These are phyloP conservation scores for Metschnikowia kofuensis DNA, from an alignment of 805 yeast species.

Conservation along the genomic window DNA sequence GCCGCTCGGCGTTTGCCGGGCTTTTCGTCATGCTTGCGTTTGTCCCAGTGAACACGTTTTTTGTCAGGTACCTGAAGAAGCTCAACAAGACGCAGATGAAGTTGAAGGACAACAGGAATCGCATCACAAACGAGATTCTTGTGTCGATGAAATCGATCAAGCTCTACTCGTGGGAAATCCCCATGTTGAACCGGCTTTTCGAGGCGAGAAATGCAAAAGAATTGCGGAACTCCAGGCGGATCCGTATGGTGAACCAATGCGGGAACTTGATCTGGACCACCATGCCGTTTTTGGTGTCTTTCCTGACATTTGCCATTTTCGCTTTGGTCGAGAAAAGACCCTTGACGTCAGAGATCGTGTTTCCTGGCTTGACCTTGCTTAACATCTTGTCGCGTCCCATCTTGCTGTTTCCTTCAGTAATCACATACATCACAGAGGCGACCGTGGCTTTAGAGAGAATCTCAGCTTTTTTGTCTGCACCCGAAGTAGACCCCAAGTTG, in stretches of 20 bases:
- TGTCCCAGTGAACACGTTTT: conserved; percentile 19
- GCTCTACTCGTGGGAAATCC: conserved; percentile 27
- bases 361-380: conserved; percentile 64
- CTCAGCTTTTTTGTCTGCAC: conserved; percentile 39
- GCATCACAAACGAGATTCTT: conserved; percentile 23
- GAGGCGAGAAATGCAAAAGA: conserved; percentile 23
- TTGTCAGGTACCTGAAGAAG: conserved; percentile 16
- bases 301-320: conserved; percentile 56
- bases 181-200: conserved; percentile 21
- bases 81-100: conserved; percentile 15
- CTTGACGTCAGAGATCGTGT: conserved; percentile 63
- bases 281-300: conserved; percentile 63
- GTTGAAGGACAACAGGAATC: conserved; percentile 21
- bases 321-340: conserved; percentile 45
- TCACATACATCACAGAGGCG: conserved; percentile 57
- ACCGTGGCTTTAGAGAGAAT: conserved; percentile 58
- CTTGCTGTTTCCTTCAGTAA: conserved; percentile 53
- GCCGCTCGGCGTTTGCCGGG: conserved; percentile 22
- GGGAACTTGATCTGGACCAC: conserved; percentile 61
- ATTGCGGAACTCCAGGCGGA: conserved; percentile 16
- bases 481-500: conserved; percentile 18
- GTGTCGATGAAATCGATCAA: conserved; percentile 25
- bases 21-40: conserved; percentile 17
- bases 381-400: conserved; percentile 59
- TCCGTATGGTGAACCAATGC: conserved; percentile 29